Percentiles rank a stretch among this genome's conserved stretches.
phyloP scores from a whole-genome alignment of 257 asterid genomes.

The Fraxinus cuspidata region DNA sequence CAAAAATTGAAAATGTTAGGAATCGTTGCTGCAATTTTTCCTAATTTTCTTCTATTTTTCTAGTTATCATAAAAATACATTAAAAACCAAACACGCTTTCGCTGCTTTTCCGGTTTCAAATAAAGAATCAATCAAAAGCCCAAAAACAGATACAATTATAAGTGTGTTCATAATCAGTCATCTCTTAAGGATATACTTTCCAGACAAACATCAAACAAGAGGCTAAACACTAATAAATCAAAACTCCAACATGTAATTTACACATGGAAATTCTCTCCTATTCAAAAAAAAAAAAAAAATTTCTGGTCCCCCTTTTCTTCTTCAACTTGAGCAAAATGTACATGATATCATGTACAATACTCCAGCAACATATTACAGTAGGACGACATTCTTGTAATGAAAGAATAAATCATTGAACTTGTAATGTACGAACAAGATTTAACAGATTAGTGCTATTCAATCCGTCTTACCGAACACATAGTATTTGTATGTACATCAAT shows the following conservation, averaged over 20 bases:
- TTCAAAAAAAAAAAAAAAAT: too few relatives aligned
- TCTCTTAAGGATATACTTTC: background rate
- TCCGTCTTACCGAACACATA: background rate
- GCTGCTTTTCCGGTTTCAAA: too few relatives aligned
- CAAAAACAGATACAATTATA: too few relatives aligned
- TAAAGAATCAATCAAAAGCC: too few relatives aligned
- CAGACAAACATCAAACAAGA: background rate
- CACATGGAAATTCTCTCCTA: background rate
- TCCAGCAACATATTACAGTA: slow-evolving; percentile 6
- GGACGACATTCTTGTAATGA: slow-evolving; percentile 5
- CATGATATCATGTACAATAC: slow-evolving; percentile 12
- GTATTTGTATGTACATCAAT: background rate
- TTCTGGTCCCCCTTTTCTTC: background rate
- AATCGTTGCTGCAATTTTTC: too few relatives aligned
- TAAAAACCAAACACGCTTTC: too few relatives aligned
- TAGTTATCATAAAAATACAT: too few relatives aligned
- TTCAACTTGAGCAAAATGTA: slow-evolving; percentile 1
- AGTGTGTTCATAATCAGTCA: background rate
- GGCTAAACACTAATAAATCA: background rate
- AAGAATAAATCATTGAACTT: slow-evolving; percentile 21
- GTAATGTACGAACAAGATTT: background rate
- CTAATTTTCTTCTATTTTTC: too few relatives aligned
- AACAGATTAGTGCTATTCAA: background rate
- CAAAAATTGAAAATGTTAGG: too few relatives aligned
- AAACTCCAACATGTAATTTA: background rate